A percentile compares a stretch with the other conserved stretches of the same genome.
These are phyloP conservation scores for Tetrapisispora namnaoensis DNA, from an alignment of 805 yeast genomes.

Conservation along the genomic window DNA sequence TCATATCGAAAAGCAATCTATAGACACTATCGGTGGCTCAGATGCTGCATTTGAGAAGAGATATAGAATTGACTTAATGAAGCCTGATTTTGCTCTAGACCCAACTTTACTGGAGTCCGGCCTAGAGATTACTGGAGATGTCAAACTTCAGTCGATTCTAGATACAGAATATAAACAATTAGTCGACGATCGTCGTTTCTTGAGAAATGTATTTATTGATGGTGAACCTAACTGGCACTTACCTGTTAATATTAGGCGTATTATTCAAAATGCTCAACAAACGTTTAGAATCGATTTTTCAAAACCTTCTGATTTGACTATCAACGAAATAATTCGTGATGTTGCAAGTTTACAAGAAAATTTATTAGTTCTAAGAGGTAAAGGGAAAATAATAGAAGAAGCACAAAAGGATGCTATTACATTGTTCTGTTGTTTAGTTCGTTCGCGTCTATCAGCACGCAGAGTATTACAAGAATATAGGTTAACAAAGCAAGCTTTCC, in stretches of 20 bases:
- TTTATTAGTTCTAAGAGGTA: conserved; percentile 75
- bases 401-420: conserved; percentile 90
- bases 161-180: conserved; percentile 82
- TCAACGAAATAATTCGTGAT: conserved; percentile 66
- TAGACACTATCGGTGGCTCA: conserved; percentile 93
- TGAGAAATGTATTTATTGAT: conserved; percentile 78
- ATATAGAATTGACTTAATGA: conserved; percentile 81
- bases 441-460: conserved; percentile 86
- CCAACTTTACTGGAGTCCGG: conserved; percentile 81
- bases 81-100: conserved; percentile 48
- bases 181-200: conserved; percentile 60
- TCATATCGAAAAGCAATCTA: conserved; percentile 91
- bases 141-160: conserved; percentile 65
- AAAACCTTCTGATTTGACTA: conserved; percentile 81
- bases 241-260: conserved; percentile 94
- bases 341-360: conserved; percentile 61
- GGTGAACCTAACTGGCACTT: conserved; percentile 97
- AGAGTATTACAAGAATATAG: conserved; percentile 88
- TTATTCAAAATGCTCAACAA: conserved; percentile 93
- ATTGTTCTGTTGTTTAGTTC: conserved; percentile 79
- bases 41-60: conserved; percentile 72
- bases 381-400: conserved; percentile 58
- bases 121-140: conserved; percentile 81
- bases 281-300: conserved; percentile 89
- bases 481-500: conserved; percentile 74